A percentile compares a stretch with the other conserved stretches of the same genome.
Evolutionary conservation across 2,329 filamentous ascomycete genomes (phyloP).

Genomic region (Cladorrhinum sp.): DNA sequence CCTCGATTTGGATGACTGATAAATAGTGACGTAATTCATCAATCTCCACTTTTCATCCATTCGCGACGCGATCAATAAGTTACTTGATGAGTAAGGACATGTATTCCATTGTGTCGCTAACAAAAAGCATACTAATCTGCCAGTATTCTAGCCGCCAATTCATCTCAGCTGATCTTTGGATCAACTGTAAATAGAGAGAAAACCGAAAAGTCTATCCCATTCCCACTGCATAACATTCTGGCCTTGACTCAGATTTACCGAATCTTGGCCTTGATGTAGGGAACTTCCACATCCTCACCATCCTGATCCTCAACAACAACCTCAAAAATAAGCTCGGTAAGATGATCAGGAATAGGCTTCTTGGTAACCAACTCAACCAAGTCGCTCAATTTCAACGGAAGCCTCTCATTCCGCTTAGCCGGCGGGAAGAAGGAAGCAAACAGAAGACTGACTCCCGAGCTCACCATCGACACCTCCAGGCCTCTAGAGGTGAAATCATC

Average conservation of each 20-base stretch:
- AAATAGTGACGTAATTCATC: conserved; percentile 17
- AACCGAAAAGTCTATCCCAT: not conserved
- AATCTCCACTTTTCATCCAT: not conserved
- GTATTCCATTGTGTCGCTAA: not conserved
- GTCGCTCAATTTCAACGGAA: conserved; percentile 79
- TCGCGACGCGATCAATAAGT: not conserved
- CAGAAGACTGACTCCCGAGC: conserved; percentile 91
- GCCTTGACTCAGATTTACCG: conserved; percentile 30
- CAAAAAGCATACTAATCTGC: not conserved
- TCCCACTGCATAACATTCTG: not conserved
- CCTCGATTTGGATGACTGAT: not conserved
- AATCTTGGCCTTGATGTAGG: conserved; percentile 89
- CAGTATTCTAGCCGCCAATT: no score
- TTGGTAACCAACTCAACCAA: conserved; percentile 86
- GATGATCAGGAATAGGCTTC: conserved; percentile 85
- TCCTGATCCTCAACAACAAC: conserved; percentile 85
- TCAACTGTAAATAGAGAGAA: not conserved
- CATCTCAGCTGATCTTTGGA: not conserved
- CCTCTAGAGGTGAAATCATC: conserved; percentile 78
- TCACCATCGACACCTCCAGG: conserved; percentile 84
- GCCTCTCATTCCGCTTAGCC: conserved; percentile 74
- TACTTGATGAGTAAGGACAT: conserved; percentile 14
- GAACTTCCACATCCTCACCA: conserved; percentile 94
- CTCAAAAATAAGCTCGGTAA: conserved; percentile 95
- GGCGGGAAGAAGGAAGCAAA: conserved; percentile 91